These are phyloP conservation scores for Fusarium napiforme DNA, from an alignment of 2,329 filamentous ascomycete genomes.

Conservation along the genomic window DNA sequence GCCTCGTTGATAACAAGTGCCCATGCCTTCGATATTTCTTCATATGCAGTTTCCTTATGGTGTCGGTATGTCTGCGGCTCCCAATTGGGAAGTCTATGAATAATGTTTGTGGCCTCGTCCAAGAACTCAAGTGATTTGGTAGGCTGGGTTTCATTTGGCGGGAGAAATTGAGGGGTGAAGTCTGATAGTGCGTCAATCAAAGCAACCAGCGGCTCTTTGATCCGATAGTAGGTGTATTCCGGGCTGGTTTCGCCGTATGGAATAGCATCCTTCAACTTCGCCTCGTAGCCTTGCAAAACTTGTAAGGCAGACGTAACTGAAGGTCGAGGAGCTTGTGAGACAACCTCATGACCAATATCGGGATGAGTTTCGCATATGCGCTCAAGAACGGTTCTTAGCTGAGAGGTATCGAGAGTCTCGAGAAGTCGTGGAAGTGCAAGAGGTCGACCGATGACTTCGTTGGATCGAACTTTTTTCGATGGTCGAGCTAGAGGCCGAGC, in stretches of 20 bases:
- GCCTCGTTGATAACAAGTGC: conserved; percentile 90
- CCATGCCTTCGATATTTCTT: conserved; percentile 96
- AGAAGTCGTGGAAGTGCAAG: conserved; percentile 77
- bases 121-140: conserved; percentile 86
- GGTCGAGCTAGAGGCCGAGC: conserved; percentile 74
- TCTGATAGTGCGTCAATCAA: conserved; percentile 91
- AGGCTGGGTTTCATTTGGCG: conserved; percentile 88
- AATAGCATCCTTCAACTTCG: conserved; percentile 79
- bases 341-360: conserved; percentile 85
- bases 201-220: conserved; percentile 81
- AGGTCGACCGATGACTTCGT: conserved; percentile 72
- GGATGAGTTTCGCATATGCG: conserved; percentile 91
- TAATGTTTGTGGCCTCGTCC: conserved; percentile 88
- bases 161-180: conserved; percentile 95
- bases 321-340: conserved; percentile 85
- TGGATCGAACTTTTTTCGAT: conserved; percentile 70
- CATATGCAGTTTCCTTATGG: conserved; percentile 94
- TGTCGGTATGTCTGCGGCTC: conserved; percentile 87
- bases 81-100: conserved; percentile 92
- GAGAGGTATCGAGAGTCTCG: conserved; percentile 88
- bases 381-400: conserved; percentile 87
- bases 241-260: conserved; percentile 87
- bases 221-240: conserved; percentile 94
- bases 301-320: conserved; percentile 82
- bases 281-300: conserved; percentile 85